Conservation (phyloP, 352 stramenopile species). For the Globisporangium rhizosaccharum region DNA sequence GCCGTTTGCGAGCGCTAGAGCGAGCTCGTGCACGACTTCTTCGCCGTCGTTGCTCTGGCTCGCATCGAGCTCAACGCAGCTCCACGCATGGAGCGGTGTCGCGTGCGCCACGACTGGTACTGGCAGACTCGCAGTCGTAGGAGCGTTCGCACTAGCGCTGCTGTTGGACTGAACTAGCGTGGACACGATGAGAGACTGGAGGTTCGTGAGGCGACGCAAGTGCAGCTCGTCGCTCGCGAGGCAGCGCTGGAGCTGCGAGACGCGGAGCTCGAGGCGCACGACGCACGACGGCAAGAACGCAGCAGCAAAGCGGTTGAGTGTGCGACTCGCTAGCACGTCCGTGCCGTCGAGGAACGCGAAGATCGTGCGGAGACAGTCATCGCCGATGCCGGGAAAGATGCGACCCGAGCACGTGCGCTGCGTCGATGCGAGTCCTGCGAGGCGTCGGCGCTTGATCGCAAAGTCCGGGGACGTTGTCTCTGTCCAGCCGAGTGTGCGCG, state of each 20-base stretch:
- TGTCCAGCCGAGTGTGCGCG: constrained; percentile 12
- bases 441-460: constrained; percentile 36
- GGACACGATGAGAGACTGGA: constrained; percentile 56
- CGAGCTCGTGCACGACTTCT: constrained; percentile 37
- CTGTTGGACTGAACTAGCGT: constrained; percentile 16
- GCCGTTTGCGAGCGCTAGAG: constrained; percentile 25
- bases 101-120: too few species aligned
- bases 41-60: constrained; percentile 55
- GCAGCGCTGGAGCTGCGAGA: constrained; percentile 27
- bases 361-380: constrained; percentile 49
- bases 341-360: constrained; percentile 62
- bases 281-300: constrained; percentile 51
- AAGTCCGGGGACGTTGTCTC: constrained; percentile 6
- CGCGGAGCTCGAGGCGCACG: constrained; percentile 34
- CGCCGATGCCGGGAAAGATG: constrained; percentile 24
- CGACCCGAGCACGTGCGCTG: constrained; percentile 1
- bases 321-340: constrained; percentile 39
- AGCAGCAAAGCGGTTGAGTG: constrained; percentile 45
- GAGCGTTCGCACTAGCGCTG: not conserved
- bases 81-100: constrained; percentile 46
- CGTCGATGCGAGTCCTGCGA: constrained; percentile 9
- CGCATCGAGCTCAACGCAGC: constrained; percentile 49
- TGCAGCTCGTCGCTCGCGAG: constrained; percentile 20
- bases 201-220: constrained; percentile 42
- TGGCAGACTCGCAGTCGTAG: too few species aligned